Conservation (phyloP, 1,284 basidiomycete genomes). For the Phellopilus nigrolimitatus region DNA sequence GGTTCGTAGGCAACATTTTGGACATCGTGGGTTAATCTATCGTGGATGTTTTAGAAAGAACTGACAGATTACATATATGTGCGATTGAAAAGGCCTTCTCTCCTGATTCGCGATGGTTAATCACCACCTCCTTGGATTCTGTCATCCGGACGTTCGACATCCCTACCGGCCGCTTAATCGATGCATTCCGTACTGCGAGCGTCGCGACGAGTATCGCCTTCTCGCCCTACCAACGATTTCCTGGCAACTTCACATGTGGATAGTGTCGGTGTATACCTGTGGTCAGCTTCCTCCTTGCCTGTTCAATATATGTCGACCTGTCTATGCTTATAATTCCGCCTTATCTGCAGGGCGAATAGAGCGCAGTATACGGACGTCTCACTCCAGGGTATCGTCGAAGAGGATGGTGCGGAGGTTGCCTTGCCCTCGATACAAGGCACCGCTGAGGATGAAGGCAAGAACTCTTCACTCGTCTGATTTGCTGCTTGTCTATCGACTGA, state of each 20-base stretch:
- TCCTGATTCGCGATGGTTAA: constrained; percentile 90
- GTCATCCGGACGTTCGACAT: constrained; percentile 95
- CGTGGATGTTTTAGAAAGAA: not conserved
- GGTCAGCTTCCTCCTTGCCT: constrained; percentile 43
- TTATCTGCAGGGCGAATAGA: constrained; percentile 77
- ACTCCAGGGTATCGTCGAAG: constrained; percentile 75
- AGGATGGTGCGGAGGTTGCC: constrained; percentile 62
- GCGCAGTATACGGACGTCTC: constrained; percentile 89
- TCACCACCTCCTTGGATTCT: constrained; percentile 85
- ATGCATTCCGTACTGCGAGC: constrained; percentile 87
- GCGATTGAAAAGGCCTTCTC: constrained; percentile 69
- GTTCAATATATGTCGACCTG: not conserved
- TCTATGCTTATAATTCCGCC: not conserved
- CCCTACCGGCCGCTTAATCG: constrained; percentile 87
- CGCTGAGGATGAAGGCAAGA: constrained; percentile 65
- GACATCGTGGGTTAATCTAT: constrained; percentile 62
- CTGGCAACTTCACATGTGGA: constrained; percentile 94
- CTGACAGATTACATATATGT: not conserved
- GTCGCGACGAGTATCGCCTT: constrained; percentile 90
- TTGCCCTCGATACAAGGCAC: constrained; percentile 83
- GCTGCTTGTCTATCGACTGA: constrained; percentile 14
- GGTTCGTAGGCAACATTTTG: constrained; percentile 76
- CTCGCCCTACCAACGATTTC: constrained; percentile 94
- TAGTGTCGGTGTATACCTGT: constrained; percentile 90
- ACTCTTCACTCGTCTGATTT: constrained; percentile 5